Conservation (phyloP, 2,329 filamentous ascomycete species). For the Cladosporium austrohemisphaericum region DNA sequence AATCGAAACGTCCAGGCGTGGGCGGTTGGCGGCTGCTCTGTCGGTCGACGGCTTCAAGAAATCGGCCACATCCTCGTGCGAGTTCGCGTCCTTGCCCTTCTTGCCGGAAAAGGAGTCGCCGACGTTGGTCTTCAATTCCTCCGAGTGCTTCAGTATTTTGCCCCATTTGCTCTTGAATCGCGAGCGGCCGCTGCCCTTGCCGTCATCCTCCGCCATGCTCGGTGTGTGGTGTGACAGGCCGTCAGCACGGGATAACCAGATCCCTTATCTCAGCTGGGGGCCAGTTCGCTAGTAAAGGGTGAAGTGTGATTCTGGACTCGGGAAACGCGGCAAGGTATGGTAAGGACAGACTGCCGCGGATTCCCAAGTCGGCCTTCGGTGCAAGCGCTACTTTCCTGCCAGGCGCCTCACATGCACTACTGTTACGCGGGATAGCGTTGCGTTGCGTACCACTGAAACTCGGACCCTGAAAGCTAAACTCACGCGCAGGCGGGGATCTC, state of each 20-base stretch:
- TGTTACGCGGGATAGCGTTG: too few relatives aligned
- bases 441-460: slow-evolving; percentile 6
- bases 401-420: slow-evolving; percentile 2
- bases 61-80: slow-evolving; percentile 47
- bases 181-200: slow-evolving; percentile 20
- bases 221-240: not conserved
- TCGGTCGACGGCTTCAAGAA: slow-evolving; percentile 55
- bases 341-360: too few relatives aligned
- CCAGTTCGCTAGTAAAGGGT: too few relatives aligned
- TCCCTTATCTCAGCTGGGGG: slow-evolving; percentile 2
- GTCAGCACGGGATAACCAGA: slow-evolving; percentile 8
- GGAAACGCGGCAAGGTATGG: too few relatives aligned
- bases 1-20: slow-evolving; percentile 48
- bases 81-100: slow-evolving; percentile 7
- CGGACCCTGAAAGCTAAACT: too few relatives aligned
- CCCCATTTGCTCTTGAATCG: slow-evolving; percentile 33
- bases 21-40: slow-evolving; percentile 34
- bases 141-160: slow-evolving; percentile 27
- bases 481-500: too few relatives aligned
- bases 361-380: not conserved
- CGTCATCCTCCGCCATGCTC: slow-evolving; percentile 22
- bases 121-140: slow-evolving; percentile 1
- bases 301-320: too few relatives aligned
- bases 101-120: not conserved
- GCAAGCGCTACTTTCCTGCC: not conserved